Percentiles rank a stretch among this genome's conserved stretches.
Conservation (phyloP, 805 yeast species). For the Pichia membranifaciens region DNA sequence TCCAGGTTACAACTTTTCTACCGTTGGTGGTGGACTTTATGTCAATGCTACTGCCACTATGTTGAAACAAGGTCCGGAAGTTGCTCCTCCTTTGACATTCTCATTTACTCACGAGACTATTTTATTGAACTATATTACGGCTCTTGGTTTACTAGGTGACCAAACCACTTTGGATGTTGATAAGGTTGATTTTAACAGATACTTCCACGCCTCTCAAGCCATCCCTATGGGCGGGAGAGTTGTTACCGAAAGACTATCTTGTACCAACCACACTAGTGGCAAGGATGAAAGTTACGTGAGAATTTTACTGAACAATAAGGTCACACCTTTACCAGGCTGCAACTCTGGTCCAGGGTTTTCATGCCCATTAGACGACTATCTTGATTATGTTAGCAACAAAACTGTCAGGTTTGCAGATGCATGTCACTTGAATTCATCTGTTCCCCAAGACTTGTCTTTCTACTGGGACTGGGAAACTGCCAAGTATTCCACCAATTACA, state of each 20-base stretch:
- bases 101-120: conserved; percentile 61
- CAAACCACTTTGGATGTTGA: conserved; percentile 33
- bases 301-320: conserved; percentile 46
- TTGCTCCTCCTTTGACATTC: neutral
- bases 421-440: conserved; percentile 1
- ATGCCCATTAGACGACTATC: conserved; percentile 33
- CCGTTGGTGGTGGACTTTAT: neutral
- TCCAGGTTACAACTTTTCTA: conserved; percentile 1
- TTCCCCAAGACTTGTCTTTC: conserved; percentile 6
- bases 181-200: conserved; percentile 38
- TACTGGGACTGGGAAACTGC: conserved; percentile 11
- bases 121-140: conserved; percentile 52
- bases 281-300: conserved; percentile 35
- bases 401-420: neutral
- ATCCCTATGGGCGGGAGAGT: conserved; percentile 55
- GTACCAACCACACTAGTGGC: neutral
- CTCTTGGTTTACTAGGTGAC: conserved; percentile 47
- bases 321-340: conserved; percentile 43
- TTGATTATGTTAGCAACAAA: neutral
- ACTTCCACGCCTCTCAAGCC: conserved; percentile 38
- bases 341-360: conserved; percentile 48
- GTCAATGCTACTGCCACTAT: neutral
- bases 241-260: conserved; percentile 40
- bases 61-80: neutral
- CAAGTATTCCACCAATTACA: neutral